Evolutionary conservation across 2,329 filamentous ascomycete species (phyloP), one percentile per base, ranked within the genome.

Genomic region (Fusarium drepaniforme): DNA sequence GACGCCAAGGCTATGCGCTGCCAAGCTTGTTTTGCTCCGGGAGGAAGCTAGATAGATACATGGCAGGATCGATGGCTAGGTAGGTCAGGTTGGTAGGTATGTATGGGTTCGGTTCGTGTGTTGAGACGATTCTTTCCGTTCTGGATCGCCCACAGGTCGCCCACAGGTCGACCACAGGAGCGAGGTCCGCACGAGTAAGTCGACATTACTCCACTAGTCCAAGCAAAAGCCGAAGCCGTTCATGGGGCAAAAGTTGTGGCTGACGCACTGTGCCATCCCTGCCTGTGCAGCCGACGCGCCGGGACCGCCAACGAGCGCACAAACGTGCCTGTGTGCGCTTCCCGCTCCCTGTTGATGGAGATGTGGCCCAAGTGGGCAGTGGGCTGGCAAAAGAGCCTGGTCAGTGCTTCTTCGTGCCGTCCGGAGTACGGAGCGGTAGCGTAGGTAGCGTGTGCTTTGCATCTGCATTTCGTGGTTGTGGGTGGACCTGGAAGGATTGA

Each of bases 271-370:
- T 75, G 65, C 49, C 33, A 74, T 70, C 73, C 73, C 69, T 75
- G 71, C 49, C 61, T 49, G 33, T 66, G 67, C 70, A 75, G 75
- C 63, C 63, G 62, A 74, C 66, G 64, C 62, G 63, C 56, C 66
- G 67, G 63, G 66, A 66, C 65, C 49, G 66, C 63, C 56, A 70
- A 71, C 67, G 67, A 73, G 73, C 64, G 46, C 58, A 65, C 65
- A 73, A 67, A 69, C 66, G 74, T 76, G 71, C 72, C 67, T 76
- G 68, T 67, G 73, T 77, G 74, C 66, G 70, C 75, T 79, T 79
- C 77, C 77, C 77, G 77, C 77, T 79, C 77, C 77, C 75, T 78
- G 77, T 75, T 70, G 61, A 70, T 72, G 67, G 70, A 70, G 69
- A 60, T 70, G 35, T 64, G 49, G 66, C 51, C 72, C 72, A 59